Conservation (phyloP, 306 rosid genomes). For the Casuarina equisetifolia region DNA sequence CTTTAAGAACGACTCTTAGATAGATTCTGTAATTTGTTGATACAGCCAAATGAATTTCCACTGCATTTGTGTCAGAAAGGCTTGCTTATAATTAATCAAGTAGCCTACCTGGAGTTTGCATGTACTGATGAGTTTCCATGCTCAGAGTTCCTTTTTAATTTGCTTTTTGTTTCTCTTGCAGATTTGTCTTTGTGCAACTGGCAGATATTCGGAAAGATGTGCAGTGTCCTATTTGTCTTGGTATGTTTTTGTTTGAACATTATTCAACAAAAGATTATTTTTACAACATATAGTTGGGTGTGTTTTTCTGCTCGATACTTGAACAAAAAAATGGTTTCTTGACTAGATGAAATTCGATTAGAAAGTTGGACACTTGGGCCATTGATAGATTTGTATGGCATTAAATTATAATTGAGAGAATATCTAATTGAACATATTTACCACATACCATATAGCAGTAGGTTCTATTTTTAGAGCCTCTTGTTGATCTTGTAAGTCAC, state of each 20-base stretch:
- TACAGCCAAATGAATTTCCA: background rate
- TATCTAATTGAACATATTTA: background rate
- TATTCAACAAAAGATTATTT: background rate
- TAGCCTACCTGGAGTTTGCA: background rate
- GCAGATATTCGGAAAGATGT: constrained; percentile 78
- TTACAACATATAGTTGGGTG: background rate
- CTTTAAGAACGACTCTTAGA: background rate
- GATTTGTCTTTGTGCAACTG: constrained; percentile 61
- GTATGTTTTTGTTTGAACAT: constrained; percentile 48
- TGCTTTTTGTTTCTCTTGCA: constrained; percentile 43
- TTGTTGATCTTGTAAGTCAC: background rate
- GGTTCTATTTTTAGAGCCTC: background rate
- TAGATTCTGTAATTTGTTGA: background rate
- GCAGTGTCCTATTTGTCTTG: constrained; percentile 96
- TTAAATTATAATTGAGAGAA: background rate
- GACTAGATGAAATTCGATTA: constrained; percentile 4
- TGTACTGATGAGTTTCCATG: background rate
- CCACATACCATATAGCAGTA: background rate
- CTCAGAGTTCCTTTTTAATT: constrained; percentile 20
- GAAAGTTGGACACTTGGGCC: background rate
- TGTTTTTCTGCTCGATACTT: background rate
- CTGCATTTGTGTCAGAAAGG: background rate
- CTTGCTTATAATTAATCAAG: background rate
- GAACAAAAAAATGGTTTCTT: background rate
- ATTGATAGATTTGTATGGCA: background rate